phyloP scores from a whole-genome alignment of 2,329 filamentous ascomycete species.

The Epichloe coenophiala region DNA sequence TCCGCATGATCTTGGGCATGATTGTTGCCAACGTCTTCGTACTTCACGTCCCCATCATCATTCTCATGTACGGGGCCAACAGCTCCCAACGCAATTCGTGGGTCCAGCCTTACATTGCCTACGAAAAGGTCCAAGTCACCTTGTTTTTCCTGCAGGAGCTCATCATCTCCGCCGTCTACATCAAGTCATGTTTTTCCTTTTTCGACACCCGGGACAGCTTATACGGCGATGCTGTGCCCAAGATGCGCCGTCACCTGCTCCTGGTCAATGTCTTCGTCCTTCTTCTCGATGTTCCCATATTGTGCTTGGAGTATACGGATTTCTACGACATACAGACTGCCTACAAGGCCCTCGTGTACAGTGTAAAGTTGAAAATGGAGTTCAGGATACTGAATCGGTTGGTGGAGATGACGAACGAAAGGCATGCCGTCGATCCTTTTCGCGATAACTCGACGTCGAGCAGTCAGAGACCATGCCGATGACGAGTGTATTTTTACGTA shows the following conservation, averaged over 20 bases:
- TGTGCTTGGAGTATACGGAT: conserved; percentile 16
- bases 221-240: conserved; percentile 12
- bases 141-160: conserved; percentile 41
- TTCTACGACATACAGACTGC: conserved; percentile 17
- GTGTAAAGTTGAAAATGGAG: conserved; percentile 21
- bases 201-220: conserved; percentile 23
- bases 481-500: neutral
- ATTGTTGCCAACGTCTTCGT: conserved; percentile 41
- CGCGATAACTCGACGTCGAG: neutral
- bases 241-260: conserved; percentile 21
- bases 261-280: conserved; percentile 28
- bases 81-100: conserved; percentile 9
- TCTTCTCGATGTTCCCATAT: conserved; percentile 24
- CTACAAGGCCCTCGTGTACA: conserved; percentile 19
- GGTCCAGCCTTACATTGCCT: conserved; percentile 21
- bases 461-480: neutral
- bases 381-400: conserved; percentile 20
- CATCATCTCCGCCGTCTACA: conserved; percentile 37
- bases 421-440: neutral
- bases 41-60: conserved; percentile 39
- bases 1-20: conserved; percentile 38
- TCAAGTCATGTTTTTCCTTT: conserved; percentile 33
- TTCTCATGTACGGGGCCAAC: conserved; percentile 40
- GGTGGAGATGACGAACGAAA: conserved; percentile 11
- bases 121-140: conserved; percentile 40